Base-by-base conservation (phyloP, 1,284 basidiomycete genomes). In the Cryptococcus sp. region DNA sequence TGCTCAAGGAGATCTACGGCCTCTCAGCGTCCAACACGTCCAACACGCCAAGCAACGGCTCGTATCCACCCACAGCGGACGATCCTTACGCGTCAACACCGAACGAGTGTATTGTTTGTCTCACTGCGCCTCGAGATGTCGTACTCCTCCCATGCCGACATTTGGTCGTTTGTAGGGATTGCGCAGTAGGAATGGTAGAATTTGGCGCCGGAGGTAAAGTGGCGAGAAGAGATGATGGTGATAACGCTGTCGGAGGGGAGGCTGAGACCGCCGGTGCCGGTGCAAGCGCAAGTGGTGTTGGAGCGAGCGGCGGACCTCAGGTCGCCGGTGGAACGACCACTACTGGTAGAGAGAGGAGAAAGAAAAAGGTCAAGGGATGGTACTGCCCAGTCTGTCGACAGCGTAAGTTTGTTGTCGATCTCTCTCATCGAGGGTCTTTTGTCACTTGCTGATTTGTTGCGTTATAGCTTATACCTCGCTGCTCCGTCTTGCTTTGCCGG, bases 381-480 rank as follows among this genome's bases (percentile, higher is more conserved):
- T 91, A 89, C 83, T 94, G 91, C 74, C 91, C 91, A 29, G 89
- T 94, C 50, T 93, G 91, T 74, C 84, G 91, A 67, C 91, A 93
- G 81, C 90, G 87, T 88, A 65, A 76, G 87, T 81, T 19, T 11
- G 5, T 44, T 10, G 53, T 15, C 57, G 59, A 19, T 34, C 6
- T 52, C 25, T 48, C 40, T 19, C n/a, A n/a, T 50, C 37, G 6
- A n/a, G 13, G n/a, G 3, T 13, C 41, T 20, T 19, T 50, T 15
- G 20, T 43, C 6, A 17, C 5, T 11, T 43, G 48, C 51, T 59
- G 34, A 48, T 25, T 17, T 29, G 10, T 29, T 16, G 11, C 8
- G 2, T 20, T 17, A 22, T 66, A 91, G 89, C 91, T 1, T 94
- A 94, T 70, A 92, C 90, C 0, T 92, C 90, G 0, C 81, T 93